Evolutionary conservation across 148 eudicot genomes (phyloP), one percentile per base, ranked within the genome.

Genomic region (Rhododendron ferrugineum): DNA sequence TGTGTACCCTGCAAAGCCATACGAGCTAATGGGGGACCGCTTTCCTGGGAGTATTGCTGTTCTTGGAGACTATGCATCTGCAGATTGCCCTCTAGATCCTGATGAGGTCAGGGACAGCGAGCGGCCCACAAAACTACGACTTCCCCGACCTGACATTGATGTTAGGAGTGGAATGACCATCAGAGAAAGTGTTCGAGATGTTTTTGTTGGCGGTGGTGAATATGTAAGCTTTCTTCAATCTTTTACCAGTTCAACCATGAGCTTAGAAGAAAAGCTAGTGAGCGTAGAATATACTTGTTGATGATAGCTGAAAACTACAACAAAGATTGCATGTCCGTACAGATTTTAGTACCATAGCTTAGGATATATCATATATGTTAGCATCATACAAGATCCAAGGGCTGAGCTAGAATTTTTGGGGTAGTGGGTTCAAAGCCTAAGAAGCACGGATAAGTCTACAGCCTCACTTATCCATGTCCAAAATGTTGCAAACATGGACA

Each of bases 41-140:
- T 92, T 87, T 89, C 77, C 86, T 52, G 99, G 98, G 89, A 90
- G 88, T 73, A 92, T 95, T 78, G 89, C 99, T 66, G 96, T 97
- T 87, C 98, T 97, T 46, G 99, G 99, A 78, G 99, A 97, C 83
- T 97, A 97, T 91, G 99, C 92, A 83, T 93, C 99, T 52, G 94
- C 84, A 60, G 99, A 97, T 90, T 93, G 93, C 82, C 98, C 98
- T 68, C 72, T 95, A 73, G 99, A 97, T 88, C 99, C 99, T 73
- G 98, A 95, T 86, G 99, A 97, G 90, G 94, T 97, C 68, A 89
- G 99, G 89, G 99, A 97, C 87, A 95, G 98, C 86, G 98, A 97
- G 86, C 95, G 99, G 36, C 99, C 98, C 26, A 93, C 98, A 83
- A 97, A 95, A 87, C 83, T 94, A 83, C 95, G 98, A 47, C 98